Evolutionary conservation across 345 rosid genomes (phyloP).

Genomic region (Jatropha curcas): DNA sequence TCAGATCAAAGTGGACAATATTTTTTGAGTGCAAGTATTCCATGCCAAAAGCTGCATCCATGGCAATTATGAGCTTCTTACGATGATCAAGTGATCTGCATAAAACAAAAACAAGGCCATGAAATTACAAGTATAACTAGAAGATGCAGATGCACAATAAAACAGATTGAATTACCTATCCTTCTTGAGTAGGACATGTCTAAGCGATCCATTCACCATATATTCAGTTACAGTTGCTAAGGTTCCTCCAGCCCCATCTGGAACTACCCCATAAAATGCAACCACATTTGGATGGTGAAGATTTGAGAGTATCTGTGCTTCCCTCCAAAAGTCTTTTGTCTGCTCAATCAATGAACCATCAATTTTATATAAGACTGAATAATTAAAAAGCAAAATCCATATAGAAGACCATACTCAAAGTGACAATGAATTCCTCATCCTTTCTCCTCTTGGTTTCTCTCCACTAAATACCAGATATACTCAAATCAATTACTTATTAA

Average conservation of each 20-base stretch:
- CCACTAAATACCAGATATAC: neutral
- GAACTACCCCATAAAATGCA: slow-evolving; percentile 74
- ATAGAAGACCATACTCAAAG: neutral
- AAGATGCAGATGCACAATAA: neutral
- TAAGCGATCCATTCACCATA: slow-evolving; percentile 79
- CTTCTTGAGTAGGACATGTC: slow-evolving; percentile 59
- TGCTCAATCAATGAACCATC: slow-evolving; percentile 22
- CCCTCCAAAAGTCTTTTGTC: slow-evolving; percentile 78
- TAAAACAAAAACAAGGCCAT: slow-evolving; percentile 12
- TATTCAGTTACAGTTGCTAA: slow-evolving; percentile 72
- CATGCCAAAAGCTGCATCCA: slow-evolving; percentile 86
- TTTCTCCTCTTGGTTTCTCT: neutral
- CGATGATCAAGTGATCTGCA: slow-evolving; percentile 53
- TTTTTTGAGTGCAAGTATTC: slow-evolving; percentile 70
- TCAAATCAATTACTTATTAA: neutral
- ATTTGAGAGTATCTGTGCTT: slow-evolving; percentile 72
- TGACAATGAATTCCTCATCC: neutral
- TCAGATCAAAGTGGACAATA: slow-evolving; percentile 71
- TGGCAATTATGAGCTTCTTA: slow-evolving; percentile 58
- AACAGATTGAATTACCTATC: slow-evolving; percentile 43
- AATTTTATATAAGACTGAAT: slow-evolving; percentile 7
- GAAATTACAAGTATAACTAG: slow-evolving; percentile 5
- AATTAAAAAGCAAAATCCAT: neutral
- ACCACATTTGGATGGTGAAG: slow-evolving; percentile 80
- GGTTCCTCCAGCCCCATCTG: slow-evolving; percentile 69